Evolutionary conservation across 1,284 basidiomycete species (phyloP).

Genomic region (Acaromyces ingoldii): DNA sequence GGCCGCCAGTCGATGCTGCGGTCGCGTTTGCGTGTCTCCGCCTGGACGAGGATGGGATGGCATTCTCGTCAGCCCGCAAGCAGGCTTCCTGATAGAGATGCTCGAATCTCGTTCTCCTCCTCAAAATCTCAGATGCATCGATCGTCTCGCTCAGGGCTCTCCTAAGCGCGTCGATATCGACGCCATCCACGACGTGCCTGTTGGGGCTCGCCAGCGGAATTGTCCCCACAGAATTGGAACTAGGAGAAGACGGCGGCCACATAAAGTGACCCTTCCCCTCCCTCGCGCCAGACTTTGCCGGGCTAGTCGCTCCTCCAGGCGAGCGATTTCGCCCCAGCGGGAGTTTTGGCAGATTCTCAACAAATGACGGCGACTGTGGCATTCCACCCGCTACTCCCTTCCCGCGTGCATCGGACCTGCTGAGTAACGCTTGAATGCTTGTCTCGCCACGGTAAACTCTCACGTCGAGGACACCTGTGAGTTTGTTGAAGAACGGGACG

Average conservation of each 20-base stretch:
- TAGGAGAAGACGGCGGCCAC: slow-evolving; percentile 11
- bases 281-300: no score
- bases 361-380: no score
- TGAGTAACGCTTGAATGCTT: slow-evolving; percentile 22
- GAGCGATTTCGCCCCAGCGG: no score
- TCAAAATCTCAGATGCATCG: slow-evolving; percentile 29
- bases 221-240: not conserved
- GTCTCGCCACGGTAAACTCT: slow-evolving; percentile 27
- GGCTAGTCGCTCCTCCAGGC: no score
- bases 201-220: no score
- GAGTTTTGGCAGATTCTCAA: no score
- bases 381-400: no score
- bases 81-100: slow-evolving; percentile 44
- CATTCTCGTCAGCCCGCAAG: slow-evolving; percentile 58
- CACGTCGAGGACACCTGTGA: slow-evolving; percentile 43
- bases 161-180: slow-evolving; percentile 23
- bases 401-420: no score
- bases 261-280: not conserved
- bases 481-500: slow-evolving; percentile 65
- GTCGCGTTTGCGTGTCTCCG: no score
- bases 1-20: no score
- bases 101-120: slow-evolving; percentile 39
- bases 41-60: no score
- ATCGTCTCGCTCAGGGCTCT: slow-evolving; percentile 15
- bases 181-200: slow-evolving; percentile 11